Evolutionary conservation across 2,329 filamentous ascomycete species (phyloP).

Genomic region (Microcera coccophila): DNA sequence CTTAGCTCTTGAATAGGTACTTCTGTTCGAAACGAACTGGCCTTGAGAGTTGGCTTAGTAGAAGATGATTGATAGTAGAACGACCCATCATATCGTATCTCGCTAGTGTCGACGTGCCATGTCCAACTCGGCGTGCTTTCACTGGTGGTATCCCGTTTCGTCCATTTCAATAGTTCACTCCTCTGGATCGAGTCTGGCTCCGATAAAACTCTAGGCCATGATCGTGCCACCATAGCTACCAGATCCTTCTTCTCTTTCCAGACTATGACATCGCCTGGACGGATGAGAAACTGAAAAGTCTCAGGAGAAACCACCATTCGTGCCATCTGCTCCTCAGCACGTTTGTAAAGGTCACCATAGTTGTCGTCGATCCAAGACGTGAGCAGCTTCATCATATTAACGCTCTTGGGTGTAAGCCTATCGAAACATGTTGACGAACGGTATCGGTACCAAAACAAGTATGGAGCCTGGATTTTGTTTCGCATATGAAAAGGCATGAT

Average conservation of each 20-base stretch:
- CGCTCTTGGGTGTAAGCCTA: neutral
- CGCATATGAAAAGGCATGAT: neutral
- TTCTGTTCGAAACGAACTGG: neutral
- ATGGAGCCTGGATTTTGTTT: neutral
- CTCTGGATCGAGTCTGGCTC: neutral
- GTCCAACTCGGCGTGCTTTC: neutral
- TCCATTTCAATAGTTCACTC: neutral
- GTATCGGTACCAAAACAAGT: neutral
- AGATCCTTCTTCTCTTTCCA: neutral
- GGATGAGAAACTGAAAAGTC: neutral
- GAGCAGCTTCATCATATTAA: neutral
- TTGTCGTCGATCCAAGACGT: neutral
- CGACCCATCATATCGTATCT: neutral
- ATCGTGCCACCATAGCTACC: neutral
- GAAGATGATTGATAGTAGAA: neutral
- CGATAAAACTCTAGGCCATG: neutral
- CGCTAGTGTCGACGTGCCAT: neutral
- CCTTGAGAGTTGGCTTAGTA: neutral
- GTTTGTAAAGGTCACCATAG: neutral
- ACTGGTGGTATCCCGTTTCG: neutral
- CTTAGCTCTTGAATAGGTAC: neutral
- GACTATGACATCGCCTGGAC: neutral
- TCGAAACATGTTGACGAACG: neutral
- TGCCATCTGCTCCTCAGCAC: neutral
- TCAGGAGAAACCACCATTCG: neutral